Percentiles rank a stretch among this genome's conserved stretches.
Conservation (phyloP, 2,329 filamentous ascomycete genomes). For the Neonectria ditissima region DNA sequence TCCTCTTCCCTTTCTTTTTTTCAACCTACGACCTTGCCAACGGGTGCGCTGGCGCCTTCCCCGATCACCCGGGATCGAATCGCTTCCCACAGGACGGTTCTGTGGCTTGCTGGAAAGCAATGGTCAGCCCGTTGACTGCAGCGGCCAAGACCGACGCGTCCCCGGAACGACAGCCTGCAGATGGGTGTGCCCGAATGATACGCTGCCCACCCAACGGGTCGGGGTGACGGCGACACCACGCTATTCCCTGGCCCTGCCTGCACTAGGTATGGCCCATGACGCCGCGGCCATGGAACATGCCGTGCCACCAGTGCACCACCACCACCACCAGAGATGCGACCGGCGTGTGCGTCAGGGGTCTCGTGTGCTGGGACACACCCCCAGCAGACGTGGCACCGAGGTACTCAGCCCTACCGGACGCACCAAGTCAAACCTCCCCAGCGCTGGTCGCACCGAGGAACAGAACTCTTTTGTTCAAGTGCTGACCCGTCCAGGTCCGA, state of each 20-base stretch:
- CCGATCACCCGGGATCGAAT: conserved; percentile 30
- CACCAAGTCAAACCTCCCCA: conserved; percentile 4
- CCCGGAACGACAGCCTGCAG: conserved; percentile 39
- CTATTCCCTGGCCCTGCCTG: conserved; percentile 6
- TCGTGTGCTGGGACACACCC: conserved; percentile 29
- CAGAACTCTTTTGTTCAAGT: conserved; percentile 10
- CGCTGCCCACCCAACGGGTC: conserved; percentile 31
- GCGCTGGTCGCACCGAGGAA: not conserved
- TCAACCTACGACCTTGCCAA: conserved; percentile 21
- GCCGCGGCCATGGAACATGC: conserved; percentile 18
- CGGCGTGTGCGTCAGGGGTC: conserved; percentile 24
- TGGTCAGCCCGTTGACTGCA: conserved; percentile 36
- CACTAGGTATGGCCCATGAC: conserved; percentile 7
- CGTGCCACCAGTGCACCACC: conserved; percentile 10
- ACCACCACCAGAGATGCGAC: conserved; percentile 25
- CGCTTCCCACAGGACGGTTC: conserved; percentile 34
- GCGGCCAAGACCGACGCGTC: conserved; percentile 43
- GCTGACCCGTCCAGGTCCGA: conserved; percentile 9
- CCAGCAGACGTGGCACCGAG: conserved; percentile 41
- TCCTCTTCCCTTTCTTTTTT: conserved; percentile 3
- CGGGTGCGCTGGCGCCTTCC: conserved; percentile 24
- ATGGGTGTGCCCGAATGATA: conserved; percentile 38
- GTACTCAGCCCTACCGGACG: conserved; percentile 44
- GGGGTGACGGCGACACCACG: conserved; percentile 13
- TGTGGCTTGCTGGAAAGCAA: conserved; percentile 41